A percentile compares a stretch with the other conserved stretches of the same genome.
phyloP scores from a whole-genome alignment of 2,329 filamentous ascomycete genomes.

The Ophiostoma novo-ulmi region DNA sequence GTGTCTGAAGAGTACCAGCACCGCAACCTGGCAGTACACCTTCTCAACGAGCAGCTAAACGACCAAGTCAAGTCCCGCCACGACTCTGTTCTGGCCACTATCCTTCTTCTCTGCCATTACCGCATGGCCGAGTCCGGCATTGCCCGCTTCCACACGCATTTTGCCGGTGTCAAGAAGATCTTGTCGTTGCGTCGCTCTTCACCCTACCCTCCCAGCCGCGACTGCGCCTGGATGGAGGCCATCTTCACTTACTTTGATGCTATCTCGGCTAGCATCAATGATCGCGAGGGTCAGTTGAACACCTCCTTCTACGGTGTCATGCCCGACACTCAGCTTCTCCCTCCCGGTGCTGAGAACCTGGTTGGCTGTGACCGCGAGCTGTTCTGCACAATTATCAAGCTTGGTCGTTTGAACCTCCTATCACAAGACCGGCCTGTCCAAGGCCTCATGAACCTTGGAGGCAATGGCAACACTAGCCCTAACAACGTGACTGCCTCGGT shows the following conservation, averaged over 20 bases:
- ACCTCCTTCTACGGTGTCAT: conserved; percentile 57
- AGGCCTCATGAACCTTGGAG: conserved; percentile 32
- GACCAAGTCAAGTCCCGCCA: conserved; percentile 69
- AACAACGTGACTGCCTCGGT: background rate
- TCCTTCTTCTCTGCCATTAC: conserved; percentile 84
- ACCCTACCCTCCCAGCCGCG: conserved; percentile 51
- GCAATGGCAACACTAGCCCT: conserved; percentile 15
- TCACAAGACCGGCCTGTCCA: conserved; percentile 62
- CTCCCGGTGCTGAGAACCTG: conserved; percentile 70
- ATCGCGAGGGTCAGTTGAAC: conserved; percentile 77
- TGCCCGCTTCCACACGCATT: conserved; percentile 87
- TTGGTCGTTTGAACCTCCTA: conserved; percentile 78
- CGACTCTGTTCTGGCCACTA: conserved; percentile 81
- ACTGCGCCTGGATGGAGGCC: conserved; percentile 84
- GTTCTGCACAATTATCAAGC: conserved; percentile 78
- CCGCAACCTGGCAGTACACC: conserved; percentile 68
- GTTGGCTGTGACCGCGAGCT: conserved; percentile 81
- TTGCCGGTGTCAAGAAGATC: conserved; percentile 88
- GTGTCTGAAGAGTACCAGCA: conserved; percentile 80
- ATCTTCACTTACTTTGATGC: conserved; percentile 94
- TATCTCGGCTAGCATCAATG: conserved; percentile 85
- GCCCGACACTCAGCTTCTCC: conserved; percentile 46
- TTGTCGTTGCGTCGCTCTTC: conserved; percentile 64
- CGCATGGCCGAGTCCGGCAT: conserved; percentile 91
- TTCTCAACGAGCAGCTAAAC: conserved; percentile 78